These are phyloP conservation scores for Melanopsichium pennsylvanicum DNA, from an alignment of 1,284 basidiomycete species.

Conservation along the genomic window DNA sequence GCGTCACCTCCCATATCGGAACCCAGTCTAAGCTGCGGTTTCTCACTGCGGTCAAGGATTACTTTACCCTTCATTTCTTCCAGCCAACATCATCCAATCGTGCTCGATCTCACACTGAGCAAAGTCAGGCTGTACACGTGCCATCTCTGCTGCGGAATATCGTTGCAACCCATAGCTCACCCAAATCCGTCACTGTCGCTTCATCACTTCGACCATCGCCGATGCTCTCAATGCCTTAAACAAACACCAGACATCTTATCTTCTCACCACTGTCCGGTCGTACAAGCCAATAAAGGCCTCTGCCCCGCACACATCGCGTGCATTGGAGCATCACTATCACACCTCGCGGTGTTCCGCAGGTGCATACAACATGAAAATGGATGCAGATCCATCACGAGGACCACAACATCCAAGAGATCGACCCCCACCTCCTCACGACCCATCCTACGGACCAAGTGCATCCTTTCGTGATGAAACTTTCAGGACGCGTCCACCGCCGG, in stretches of 20 bases:
- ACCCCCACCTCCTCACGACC: conserved; percentile 5
- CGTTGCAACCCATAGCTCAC: too few species aligned
- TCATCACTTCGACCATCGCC: not conserved
- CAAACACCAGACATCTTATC: not conserved
- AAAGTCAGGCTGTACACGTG: conserved; percentile 32
- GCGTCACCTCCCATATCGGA: not conserved
- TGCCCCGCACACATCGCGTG: not conserved
- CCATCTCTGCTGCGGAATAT: conserved; percentile 14
- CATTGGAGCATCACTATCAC: too few species aligned
- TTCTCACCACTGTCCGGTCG: not conserved
- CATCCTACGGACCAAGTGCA: not conserved
- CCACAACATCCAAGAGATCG: conserved; percentile 10
- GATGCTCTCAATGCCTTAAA: conserved; percentile 1
- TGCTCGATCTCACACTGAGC: conserved; percentile 1
- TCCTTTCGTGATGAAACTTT: conserved; percentile 12
- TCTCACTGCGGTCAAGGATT: too few species aligned
- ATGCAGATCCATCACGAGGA: conserved; percentile 25
- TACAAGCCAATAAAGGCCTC: not conserved
- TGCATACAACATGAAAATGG: conserved; percentile 8
- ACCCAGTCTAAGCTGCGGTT: not conserved
- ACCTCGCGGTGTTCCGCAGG: too few species aligned
- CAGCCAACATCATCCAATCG: not conserved
- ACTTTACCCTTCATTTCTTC: too few species aligned
- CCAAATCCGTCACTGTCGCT: not conserved
- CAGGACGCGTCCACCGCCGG: conserved; percentile 12